Percentiles rank a stretch among this genome's conserved stretches.
These are phyloP conservation scores for Blastocystis sp. DNA, from an alignment of 352 stramenopile genomes.

Conservation along the genomic window DNA sequence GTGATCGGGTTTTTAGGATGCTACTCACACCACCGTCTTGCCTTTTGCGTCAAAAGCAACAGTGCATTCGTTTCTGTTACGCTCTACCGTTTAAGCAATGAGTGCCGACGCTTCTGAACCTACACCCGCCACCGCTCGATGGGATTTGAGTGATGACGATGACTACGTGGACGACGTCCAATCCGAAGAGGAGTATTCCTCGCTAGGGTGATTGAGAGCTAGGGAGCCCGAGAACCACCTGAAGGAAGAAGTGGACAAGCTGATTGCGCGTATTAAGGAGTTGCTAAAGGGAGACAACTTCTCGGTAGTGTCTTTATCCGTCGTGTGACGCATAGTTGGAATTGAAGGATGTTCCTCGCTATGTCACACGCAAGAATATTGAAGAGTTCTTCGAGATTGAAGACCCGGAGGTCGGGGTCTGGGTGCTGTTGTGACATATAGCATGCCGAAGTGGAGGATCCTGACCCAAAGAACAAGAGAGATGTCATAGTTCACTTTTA, in stretches of 20 bases:
- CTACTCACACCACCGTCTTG: not conserved
- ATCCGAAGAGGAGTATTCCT: slow-evolving; percentile 32
- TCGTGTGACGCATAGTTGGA: slow-evolving; percentile 23
- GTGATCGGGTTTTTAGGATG: not conserved
- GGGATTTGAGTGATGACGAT: slow-evolving; percentile 60
- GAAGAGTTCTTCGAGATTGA: slow-evolving; percentile 28
- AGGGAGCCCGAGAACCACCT: slow-evolving; percentile 39
- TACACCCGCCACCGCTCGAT: not conserved
- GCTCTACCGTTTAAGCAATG: not conserved
- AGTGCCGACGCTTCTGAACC: slow-evolving; percentile 16
- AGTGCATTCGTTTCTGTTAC: not conserved
- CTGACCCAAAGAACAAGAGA: slow-evolving; percentile 35
- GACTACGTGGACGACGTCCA: slow-evolving; percentile 14
- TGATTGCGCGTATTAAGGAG: slow-evolving; percentile 30
- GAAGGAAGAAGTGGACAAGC: slow-evolving; percentile 5
- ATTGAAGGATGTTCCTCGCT: slow-evolving; percentile 58
- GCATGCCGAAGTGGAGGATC: slow-evolving; percentile 46
- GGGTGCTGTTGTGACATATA: not conserved
- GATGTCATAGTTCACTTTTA: slow-evolving; percentile 59
- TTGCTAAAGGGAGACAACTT: slow-evolving; percentile 20
- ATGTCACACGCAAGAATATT: slow-evolving; percentile 47
- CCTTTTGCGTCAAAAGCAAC: not conserved
- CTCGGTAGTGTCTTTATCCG: not conserved
- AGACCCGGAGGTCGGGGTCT: not conserved
- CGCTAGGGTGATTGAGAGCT: not conserved